Evolutionary conservation across 805 yeast genomes (phyloP).

Genomic region (Yarrowia sp.): DNA sequence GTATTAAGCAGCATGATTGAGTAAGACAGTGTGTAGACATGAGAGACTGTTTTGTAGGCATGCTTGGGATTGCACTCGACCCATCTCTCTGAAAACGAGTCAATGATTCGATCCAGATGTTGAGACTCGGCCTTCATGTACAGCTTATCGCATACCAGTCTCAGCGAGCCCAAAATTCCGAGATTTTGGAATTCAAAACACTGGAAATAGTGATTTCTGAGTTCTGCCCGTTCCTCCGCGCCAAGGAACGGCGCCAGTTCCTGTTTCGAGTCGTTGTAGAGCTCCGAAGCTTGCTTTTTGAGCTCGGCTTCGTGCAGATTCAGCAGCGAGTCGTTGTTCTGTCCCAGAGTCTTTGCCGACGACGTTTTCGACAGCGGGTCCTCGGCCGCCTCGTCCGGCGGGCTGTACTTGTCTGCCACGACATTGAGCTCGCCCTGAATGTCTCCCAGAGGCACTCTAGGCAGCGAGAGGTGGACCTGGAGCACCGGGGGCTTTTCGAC

Average conservation of each 20-base stretch:
- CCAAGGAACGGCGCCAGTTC: slow-evolving; percentile 34
- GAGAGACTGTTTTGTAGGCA: slow-evolving; percentile 60
- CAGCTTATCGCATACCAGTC: slow-evolving; percentile 65
- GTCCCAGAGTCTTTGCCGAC: slow-evolving; percentile 6
- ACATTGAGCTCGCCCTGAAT: slow-evolving; percentile 31
- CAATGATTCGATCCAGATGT: slow-evolving; percentile 75
- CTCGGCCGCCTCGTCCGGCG: slow-evolving; percentile 2
- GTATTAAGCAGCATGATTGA: slow-evolving; percentile 77
- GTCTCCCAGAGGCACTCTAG: slow-evolving; percentile 23
- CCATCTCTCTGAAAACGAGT: slow-evolving; percentile 73
- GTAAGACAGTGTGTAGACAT: slow-evolving; percentile 73
- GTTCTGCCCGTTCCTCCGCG: slow-evolving; percentile 39
- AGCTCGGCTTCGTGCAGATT: slow-evolving; percentile 29
- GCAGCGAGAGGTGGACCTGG: slow-evolving; percentile 21
- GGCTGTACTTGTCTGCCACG: slow-evolving; percentile 30
- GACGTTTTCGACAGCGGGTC: slow-evolving; percentile 1
- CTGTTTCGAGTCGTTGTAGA: slow-evolving; percentile 19
- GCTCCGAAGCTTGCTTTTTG: slow-evolving; percentile 23
- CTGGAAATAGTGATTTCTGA: slow-evolving; percentile 46
- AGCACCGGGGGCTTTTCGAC: slow-evolving; percentile 12
- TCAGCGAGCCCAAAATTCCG: slow-evolving; percentile 61
- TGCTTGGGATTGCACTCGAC: slow-evolving; percentile 56
- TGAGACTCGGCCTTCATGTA: slow-evolving; percentile 84
- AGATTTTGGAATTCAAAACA: slow-evolving; percentile 56
- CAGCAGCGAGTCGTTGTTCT: slow-evolving; percentile 9